Evolutionary conservation across 306 rosid genomes (phyloP).

Genomic region (Calophaca sinica): DNA sequence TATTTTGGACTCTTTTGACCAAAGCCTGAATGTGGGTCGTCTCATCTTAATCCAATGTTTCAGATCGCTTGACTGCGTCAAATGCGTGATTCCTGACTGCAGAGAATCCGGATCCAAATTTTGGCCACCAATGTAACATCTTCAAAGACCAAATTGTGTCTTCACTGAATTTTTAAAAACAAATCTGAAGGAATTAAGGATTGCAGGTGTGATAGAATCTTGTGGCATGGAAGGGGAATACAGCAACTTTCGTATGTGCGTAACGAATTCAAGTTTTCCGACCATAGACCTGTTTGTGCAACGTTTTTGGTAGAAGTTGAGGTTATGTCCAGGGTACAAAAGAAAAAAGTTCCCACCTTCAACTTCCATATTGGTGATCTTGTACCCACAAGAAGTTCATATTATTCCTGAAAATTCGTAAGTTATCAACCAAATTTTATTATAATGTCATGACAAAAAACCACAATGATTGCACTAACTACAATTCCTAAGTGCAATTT

Average conservation of each 20-base stretch:
- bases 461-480: too few species aligned
- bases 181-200: constrained; percentile 40
- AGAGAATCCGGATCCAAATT: too few species aligned
- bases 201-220: constrained; percentile 94
- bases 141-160: neutral
- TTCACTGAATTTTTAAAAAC: neutral
- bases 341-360: constrained; percentile 53
- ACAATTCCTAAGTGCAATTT: neutral
- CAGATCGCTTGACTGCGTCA: too few species aligned
- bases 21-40: too few species aligned
- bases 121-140: neutral
- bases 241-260: constrained; percentile 72
- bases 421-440: neutral
- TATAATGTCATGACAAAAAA: too few species aligned
- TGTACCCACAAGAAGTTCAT: constrained; percentile 54
- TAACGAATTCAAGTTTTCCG: constrained; percentile 79
- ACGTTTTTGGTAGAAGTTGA: constrained; percentile 71
- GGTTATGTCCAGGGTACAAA: constrained; percentile 54
- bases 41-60: too few species aligned
- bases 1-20: too few species aligned
- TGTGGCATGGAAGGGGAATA: constrained; percentile 90
- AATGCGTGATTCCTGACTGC: neutral
- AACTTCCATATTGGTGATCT: constrained; percentile 64
- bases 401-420: constrained; percentile 46
- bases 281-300: constrained; percentile 90